Base-by-base conservation (phyloP, 176 grass and related monocot species). In the Hyparrhenia diplandra region DNA sequence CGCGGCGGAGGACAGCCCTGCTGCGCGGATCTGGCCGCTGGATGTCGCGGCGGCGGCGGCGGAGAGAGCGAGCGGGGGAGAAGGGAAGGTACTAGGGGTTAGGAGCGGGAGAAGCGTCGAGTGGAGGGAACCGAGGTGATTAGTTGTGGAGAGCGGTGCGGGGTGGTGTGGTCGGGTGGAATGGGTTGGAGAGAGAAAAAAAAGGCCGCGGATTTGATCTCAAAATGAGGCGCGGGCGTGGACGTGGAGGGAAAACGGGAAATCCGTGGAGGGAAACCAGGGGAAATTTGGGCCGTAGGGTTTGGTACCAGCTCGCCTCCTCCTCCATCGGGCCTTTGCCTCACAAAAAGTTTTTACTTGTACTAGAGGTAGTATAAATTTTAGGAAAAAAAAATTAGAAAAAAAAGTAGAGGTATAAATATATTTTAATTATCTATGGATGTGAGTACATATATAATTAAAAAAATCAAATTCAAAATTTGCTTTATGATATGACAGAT, bases 181-280 rank as follows among this genome's bases (percentile, higher is more conserved):
- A n/a, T n/a, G n/a, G n/a, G n/a, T n/a, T 32, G 31, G 31, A 4
- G 35, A 6, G 35, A 36, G 35, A 6, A 6, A 4, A 32, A 32
- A 32, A 4, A 36, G 35, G 35, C 39, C 39, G 10, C n/a, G 43
- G 20, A n/a, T 55, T 55, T 55, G 52, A 55, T 69, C 70, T 89
- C 70, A 80, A 89, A 85, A 85, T 77, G 31, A 32, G 31, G 31
- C 2, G 31, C 25, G 18, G 74, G 14, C 13, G 54, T 14, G 4
- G 36, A 3, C 20, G 76, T 89, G 87, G 87, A 89, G 82, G 87
- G 87, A 89, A 85, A 80, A 70, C 47, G 69, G n/a, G 75, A 82
- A 88, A 62, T n/a, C 37, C 49, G 3, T 74, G 81, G 86, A 88
- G 86, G 81, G 81, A 75, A 84, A 80, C 24, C 47, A 20, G 20